phyloP scores from a whole-genome alignment of 1,139 yeast genomes.

The Taphrina sp. region DNA sequence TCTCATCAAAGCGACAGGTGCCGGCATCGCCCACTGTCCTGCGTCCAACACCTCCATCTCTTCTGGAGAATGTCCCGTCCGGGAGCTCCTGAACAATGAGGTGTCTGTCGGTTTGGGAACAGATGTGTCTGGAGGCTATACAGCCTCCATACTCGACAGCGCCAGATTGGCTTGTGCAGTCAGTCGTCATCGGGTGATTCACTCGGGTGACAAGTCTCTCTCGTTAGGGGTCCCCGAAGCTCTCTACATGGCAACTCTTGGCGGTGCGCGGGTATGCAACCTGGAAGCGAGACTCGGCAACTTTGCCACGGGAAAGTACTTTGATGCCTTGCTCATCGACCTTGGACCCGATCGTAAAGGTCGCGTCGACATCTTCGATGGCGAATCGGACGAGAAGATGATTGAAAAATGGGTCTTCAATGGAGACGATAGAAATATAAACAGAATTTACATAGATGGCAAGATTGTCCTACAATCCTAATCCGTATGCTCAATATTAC shows the following conservation, averaged over 20 bases:
- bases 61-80: constrained; percentile 85
- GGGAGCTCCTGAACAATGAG: constrained; percentile 62
- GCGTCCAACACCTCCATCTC: constrained; percentile 84
- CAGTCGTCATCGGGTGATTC: constrained; percentile 79
- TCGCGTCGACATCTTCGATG: constrained; percentile 67
- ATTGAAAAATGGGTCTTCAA: constrained; percentile 89
- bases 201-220: constrained; percentile 47
- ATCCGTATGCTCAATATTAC: not conserved
- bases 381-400: constrained; percentile 52
- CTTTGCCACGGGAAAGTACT: constrained; percentile 71
- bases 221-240: constrained; percentile 69
- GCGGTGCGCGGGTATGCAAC: constrained; percentile 81
- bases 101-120: constrained; percentile 85
- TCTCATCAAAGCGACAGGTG: constrained; percentile 53
- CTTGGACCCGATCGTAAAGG: constrained; percentile 50
- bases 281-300: constrained; percentile 62
- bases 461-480: constrained; percentile 47
- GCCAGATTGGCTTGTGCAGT: constrained; percentile 79
- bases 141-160: constrained; percentile 70
- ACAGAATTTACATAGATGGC: constrained; percentile 81
- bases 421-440: constrained; percentile 89
- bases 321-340: constrained; percentile 80
- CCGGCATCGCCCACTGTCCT: constrained; percentile 93
- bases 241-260: constrained; percentile 76
- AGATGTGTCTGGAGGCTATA: constrained; percentile 89